Percentiles rank a stretch among this genome's conserved stretches.
phyloP scores from a whole-genome alignment of 441 rosid genomes.

The Viola pubescens region DNA sequence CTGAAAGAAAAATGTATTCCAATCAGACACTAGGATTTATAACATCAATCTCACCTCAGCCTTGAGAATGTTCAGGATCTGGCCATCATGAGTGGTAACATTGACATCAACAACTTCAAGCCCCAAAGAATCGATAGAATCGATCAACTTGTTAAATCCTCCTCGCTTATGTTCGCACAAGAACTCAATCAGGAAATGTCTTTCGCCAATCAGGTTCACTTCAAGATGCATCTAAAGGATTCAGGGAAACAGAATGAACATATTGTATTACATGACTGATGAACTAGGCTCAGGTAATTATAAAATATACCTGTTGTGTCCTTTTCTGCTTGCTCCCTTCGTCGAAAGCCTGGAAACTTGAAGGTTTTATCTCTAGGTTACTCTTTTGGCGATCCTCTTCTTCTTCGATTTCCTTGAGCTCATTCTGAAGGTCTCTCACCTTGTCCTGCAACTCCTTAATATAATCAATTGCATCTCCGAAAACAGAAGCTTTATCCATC shows the following conservation, averaged over 20 bases:
- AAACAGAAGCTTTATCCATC: constrained; percentile 66
- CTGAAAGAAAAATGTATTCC: background rate
- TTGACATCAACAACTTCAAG: constrained; percentile 61
- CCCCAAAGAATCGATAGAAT: constrained; percentile 41
- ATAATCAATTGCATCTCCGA: constrained; percentile 67
- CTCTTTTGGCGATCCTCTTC: constrained; percentile 28
- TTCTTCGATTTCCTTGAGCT: constrained; percentile 42
- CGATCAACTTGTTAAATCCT: constrained; percentile 57
- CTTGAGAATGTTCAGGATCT: constrained; percentile 43
- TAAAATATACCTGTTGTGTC: constrained; percentile 31
- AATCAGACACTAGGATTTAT: too few relatives aligned
- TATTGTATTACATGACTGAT: too few relatives aligned
- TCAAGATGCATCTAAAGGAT: constrained; percentile 41
- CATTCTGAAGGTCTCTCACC: constrained; percentile 45
- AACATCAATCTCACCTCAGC: constrained; percentile 44
- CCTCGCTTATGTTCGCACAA: constrained; percentile 33
- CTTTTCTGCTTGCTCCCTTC: constrained; percentile 18
- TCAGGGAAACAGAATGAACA: background rate
- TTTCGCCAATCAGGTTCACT: constrained; percentile 44
- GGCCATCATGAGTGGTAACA: constrained; percentile 46
- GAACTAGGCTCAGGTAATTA: constrained; percentile 3
- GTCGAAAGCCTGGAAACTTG: constrained; percentile 10
- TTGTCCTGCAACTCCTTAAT: constrained; percentile 41
- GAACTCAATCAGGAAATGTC: constrained; percentile 46
- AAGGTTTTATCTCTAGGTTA: constrained; percentile 9